Conservation (phyloP, 495 filamentous ascomycete species). For the Penicillium cinerascens region DNA sequence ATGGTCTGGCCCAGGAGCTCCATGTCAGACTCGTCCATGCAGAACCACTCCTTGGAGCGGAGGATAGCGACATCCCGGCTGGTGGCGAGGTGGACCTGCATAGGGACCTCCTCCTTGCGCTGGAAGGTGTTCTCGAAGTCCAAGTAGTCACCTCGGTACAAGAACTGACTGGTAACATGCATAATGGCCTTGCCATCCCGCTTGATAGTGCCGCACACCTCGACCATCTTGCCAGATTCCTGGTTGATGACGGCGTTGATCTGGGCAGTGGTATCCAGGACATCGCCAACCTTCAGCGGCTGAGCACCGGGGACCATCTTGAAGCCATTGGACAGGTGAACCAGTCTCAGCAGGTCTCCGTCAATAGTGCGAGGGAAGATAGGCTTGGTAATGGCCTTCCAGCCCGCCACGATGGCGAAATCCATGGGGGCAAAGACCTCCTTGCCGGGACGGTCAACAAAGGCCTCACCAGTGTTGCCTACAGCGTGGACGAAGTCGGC, state of each 20-base stretch:
- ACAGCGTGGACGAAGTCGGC: conserved; percentile 98
- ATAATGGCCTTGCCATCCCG: conserved; percentile 86
- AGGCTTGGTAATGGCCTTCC: conserved; percentile 98
- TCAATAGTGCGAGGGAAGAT: conserved; percentile 96
- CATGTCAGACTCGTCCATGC: conserved; percentile 70
- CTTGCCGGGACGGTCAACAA: conserved; percentile 94
- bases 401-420: conserved; percentile 96
- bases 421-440: conserved; percentile 97
- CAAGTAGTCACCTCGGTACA: conserved; percentile 88
- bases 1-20: conserved; percentile 88
- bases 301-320: conserved; percentile 96
- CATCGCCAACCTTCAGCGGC: conserved; percentile 90
- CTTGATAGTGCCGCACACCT: conserved; percentile 93
- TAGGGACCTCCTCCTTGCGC: conserved; percentile 90
- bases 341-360: conserved; percentile 89
- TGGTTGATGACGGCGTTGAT: conserved; percentile 98
- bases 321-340: conserved; percentile 95
- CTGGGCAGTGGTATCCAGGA: conserved; percentile 87
- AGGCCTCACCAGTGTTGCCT: conserved; percentile 97
- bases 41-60: conserved; percentile 96
- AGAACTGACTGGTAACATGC: conserved; percentile 97
- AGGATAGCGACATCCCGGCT: conserved; percentile 91
- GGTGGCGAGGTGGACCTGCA: conserved; percentile 83
- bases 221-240: conserved; percentile 98
- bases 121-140: conserved; percentile 99